phyloP scores from a whole-genome alignment of 2,329 filamentous ascomycete genomes.

The Magnaporthiopsis rhizophila region DNA sequence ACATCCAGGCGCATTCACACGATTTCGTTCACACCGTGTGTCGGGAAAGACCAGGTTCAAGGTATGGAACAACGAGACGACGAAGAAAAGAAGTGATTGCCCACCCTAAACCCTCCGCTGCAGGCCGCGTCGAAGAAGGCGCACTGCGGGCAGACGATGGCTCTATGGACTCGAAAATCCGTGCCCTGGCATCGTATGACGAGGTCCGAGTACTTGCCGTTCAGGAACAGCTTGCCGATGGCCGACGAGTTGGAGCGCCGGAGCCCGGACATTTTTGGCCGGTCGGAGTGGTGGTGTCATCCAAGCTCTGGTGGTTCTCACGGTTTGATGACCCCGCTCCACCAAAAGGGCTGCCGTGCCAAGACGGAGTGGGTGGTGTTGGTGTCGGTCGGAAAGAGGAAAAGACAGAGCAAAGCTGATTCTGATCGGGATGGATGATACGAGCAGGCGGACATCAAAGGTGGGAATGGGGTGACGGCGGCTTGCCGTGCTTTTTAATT shows the following conservation, averaged over 20 bases:
- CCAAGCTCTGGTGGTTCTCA: neutral
- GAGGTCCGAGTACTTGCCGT: conserved; percentile 24
- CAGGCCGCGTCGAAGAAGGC: conserved; percentile 23
- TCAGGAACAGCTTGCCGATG: conserved; percentile 5
- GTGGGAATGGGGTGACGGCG: no score
- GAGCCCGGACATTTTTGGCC: neutral
- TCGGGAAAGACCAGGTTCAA: neutral
- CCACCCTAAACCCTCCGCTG: conserved; percentile 20
- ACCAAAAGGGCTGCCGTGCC: no score
- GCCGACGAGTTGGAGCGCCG: conserved; percentile 5
- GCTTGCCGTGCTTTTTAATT: no score
- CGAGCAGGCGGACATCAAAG: no score
- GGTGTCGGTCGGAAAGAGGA: no score
- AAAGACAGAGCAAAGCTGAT: no score
- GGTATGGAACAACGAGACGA: no score
- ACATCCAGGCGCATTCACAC: no score
- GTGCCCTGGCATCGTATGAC: conserved; percentile 20
- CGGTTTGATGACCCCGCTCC: no score
- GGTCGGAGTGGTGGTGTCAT: neutral
- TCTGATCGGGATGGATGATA: no score
- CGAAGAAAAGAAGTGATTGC: neutral
- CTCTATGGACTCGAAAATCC: conserved; percentile 24
- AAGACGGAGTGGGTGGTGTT: no score
- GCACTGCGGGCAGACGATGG: conserved; percentile 27
- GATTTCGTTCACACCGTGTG: neutral